phyloP scores from a whole-genome alignment of 768 basidiomycete species.

The Amyloporia xantha region DNA sequence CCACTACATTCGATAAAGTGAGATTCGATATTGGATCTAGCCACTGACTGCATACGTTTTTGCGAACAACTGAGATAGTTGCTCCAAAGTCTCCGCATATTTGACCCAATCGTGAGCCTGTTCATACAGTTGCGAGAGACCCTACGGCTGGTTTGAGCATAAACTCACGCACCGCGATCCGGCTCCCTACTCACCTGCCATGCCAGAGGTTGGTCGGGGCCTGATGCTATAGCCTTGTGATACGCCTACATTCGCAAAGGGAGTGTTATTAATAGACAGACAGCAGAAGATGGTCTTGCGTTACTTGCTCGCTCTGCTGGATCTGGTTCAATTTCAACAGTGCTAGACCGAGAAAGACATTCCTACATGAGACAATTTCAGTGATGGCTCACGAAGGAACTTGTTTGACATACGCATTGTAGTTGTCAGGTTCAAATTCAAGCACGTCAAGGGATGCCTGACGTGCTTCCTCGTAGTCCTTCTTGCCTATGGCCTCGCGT shows the following conservation, averaged over 20 bases:
- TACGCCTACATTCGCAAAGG: slow-evolving; percentile 66
- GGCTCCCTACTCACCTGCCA: slow-evolving; percentile 72
- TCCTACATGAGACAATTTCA: slow-evolving; percentile 36
- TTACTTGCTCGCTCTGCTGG: slow-evolving; percentile 83
- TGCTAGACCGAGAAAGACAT: slow-evolving; percentile 82
- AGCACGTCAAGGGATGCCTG: slow-evolving; percentile 61
- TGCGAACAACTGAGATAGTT: slow-evolving; percentile 51
- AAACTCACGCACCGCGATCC: neutral
- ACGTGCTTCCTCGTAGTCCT: slow-evolving; percentile 64
- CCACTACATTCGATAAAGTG: slow-evolving; percentile 33
- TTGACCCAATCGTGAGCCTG: slow-evolving; percentile 51
- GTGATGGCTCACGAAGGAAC: too few species aligned
- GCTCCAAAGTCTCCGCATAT: slow-evolving; percentile 44
- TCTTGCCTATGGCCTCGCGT: slow-evolving; percentile 67
- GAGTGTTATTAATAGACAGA: slow-evolving; percentile 8
- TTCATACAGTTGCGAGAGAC: slow-evolving; percentile 69
- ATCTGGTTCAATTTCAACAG: slow-evolving; percentile 65
- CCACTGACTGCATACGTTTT: slow-evolving; percentile 40
- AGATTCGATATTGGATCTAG: neutral
- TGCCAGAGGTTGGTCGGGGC: slow-evolving; percentile 66
- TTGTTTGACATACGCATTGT: slow-evolving; percentile 65
- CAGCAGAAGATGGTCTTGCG: slow-evolving; percentile 15
- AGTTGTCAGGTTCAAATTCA: slow-evolving; percentile 75
- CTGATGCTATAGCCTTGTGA: slow-evolving; percentile 64
- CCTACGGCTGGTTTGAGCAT: slow-evolving; percentile 40